Evolutionary conservation across 148 eudicot genomes (phyloP).

Genomic region (Rhododendron griersonianum): DNA sequence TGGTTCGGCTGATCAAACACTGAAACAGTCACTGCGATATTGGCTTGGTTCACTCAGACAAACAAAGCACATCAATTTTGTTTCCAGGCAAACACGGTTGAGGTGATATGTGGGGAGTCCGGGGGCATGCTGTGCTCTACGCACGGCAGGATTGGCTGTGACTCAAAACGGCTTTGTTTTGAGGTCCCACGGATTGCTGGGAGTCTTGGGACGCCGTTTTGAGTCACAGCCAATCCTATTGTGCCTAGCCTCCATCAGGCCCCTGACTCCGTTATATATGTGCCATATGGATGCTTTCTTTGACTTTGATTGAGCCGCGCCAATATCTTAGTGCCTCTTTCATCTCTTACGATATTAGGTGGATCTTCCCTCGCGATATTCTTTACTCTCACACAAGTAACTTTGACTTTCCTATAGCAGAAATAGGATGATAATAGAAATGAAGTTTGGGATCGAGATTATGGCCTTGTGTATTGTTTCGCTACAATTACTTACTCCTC

Average conservation of each 20-base stretch:
- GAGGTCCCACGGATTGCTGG: too few relatives aligned
- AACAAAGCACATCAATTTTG: neutral
- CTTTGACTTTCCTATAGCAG: too few relatives aligned
- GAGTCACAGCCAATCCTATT: too few relatives aligned
- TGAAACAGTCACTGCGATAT: neutral
- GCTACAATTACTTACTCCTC: too few relatives aligned
- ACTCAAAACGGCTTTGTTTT: neutral
- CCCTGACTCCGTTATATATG: neutral
- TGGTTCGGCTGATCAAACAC: neutral
- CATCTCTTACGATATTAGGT: neutral
- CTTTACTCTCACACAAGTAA: too few relatives aligned
- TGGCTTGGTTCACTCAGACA: conserved; percentile 8
- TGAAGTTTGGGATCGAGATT: too few relatives aligned
- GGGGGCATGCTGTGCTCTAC: neutral
- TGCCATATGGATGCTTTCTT: neutral
- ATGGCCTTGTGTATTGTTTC: too few relatives aligned
- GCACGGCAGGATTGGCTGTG: too few relatives aligned
- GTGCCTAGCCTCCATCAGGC: neutral
- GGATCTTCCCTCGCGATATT: too few relatives aligned
- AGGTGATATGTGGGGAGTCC: neutral
- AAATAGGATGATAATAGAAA: too few relatives aligned
- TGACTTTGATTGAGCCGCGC: conserved; percentile 9
- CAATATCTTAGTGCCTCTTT: conserved; percentile 5
- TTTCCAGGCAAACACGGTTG: neutral
- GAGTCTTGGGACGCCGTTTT: too few relatives aligned